Evolutionary conservation across 2,329 filamentous ascomycete species (phyloP), one percentile per base, ranked within the genome.

Genomic region (Piedraia hortae): DNA sequence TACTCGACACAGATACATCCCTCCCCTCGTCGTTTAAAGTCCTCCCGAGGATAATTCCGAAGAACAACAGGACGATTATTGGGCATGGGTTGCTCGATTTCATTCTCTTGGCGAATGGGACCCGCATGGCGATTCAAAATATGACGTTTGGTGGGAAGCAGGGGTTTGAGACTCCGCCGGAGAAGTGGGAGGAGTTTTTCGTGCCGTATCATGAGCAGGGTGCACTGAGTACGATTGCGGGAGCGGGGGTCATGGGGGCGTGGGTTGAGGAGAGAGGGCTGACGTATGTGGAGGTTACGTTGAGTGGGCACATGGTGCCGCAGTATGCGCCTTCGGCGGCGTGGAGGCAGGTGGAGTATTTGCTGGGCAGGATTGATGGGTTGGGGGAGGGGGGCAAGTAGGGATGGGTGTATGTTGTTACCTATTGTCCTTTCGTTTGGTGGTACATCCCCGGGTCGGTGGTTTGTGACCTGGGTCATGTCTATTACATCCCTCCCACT

Each of bases 81-180:
- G 67, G 55, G 3, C 71, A 80, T 36, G 74, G 71, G 6, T 48
- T 58, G 21, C 54, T 69, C 6, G 74, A 78, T 44, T 71, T 57
- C 37, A 54, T 72, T 27, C 53, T 75, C 6, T 49, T 68, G 2
- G 15, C 13, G 7, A 22, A 22, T 10, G 72, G 71, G 9, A 70
- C 70, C 0, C 50, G 82, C 1, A 48, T 75, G 4, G 56, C 58
- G 1, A 65, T 80, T 26, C 72, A 82, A 38, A 78, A 78, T 47
- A 74, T 80, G 64, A 78, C 70, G 0, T 82, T 65, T 63, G 61
- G 62, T 26, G 72, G 71, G 4, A 41, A 53, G 19, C 59, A 70
- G 22, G 74, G 73, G 0, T 80, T 82, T 50, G 58, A 65, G 30
- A 38, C 42, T 1, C 42, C 46, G 1, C 73, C 72, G 0, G 39